Evolutionary conservation across 495 filamentous ascomycete genomes (phyloP).

Genomic region (Xylaria acuta): DNA sequence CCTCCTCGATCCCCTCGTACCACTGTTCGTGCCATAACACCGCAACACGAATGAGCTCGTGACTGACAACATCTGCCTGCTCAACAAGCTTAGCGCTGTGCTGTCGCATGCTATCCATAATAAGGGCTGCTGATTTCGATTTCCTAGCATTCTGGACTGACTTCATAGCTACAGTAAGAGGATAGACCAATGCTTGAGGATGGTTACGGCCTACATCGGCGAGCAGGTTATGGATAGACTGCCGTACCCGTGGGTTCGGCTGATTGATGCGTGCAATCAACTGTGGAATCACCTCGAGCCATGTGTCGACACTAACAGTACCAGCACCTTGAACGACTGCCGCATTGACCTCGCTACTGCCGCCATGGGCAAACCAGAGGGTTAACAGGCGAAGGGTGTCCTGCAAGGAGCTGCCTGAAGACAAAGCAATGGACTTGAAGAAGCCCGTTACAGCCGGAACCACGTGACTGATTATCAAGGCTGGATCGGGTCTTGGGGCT

Average conservation of each 20-base stretch:
- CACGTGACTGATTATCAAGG: slow-evolving; percentile 81
- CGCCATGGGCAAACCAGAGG: slow-evolving; percentile 94
- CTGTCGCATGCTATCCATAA: slow-evolving; percentile 97
- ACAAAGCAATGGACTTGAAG: slow-evolving; percentile 92
- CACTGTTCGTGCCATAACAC: slow-evolving; percentile 98
- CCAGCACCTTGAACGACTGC: slow-evolving; percentile 89
- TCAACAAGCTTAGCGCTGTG: slow-evolving; percentile 94
- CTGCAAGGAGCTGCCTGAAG: slow-evolving; percentile 88
- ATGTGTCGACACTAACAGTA: slow-evolving; percentile 92
- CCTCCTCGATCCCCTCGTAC: slow-evolving; percentile 99
- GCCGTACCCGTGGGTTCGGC: slow-evolving; percentile 81
- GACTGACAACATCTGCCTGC: slow-evolving; percentile 91
- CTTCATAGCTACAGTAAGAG: slow-evolving; percentile 98
- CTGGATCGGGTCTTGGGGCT: slow-evolving; percentile 58
- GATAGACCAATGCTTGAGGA: slow-evolving; percentile 98
- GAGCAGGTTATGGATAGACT: slow-evolving; percentile 87
- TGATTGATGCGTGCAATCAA: slow-evolving; percentile 97
- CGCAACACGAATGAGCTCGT: slow-evolving; percentile 93
- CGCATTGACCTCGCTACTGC: slow-evolving; percentile 82
- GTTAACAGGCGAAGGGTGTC: slow-evolving; percentile 93
- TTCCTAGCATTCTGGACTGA: slow-evolving; percentile 76
- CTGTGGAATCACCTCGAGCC: slow-evolving; percentile 97
- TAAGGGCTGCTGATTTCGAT: slow-evolving; percentile 81
- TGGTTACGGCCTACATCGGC: slow-evolving; percentile 91
- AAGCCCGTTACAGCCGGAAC: slow-evolving; percentile 94